These are phyloP conservation scores for Otatea glauca DNA, from an alignment of 176 grass and related monocot species.

Conservation along the genomic window DNA sequence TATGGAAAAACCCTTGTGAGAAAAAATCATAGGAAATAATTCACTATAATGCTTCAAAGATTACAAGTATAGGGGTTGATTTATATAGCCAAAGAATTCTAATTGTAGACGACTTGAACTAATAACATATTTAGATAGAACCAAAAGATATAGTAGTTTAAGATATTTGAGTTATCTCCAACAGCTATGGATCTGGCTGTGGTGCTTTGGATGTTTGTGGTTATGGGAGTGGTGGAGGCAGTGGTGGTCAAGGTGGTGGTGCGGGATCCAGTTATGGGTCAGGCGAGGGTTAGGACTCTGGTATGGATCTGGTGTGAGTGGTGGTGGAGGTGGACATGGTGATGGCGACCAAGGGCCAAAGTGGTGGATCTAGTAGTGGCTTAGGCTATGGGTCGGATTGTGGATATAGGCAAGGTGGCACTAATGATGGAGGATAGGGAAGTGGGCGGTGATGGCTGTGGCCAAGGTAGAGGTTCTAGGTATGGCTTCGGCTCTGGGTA, in stretches of 20 bases:
- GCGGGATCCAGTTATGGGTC: background rate
- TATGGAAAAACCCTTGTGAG: too few relatives aligned
- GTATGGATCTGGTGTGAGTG: background rate
- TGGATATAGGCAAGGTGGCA: conserved; percentile 15
- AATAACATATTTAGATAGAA: too few relatives aligned
- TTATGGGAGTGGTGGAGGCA: conserved; percentile 25
- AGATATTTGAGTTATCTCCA: too few relatives aligned
- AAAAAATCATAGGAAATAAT: too few relatives aligned
- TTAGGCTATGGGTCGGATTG: conserved; percentile 35
- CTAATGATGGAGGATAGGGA: conserved; percentile 19
- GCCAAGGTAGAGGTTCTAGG: background rate
- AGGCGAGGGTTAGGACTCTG: conserved; percentile 32
- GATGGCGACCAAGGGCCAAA: background rate
- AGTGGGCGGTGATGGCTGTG: background rate
- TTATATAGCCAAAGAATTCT: too few relatives aligned
- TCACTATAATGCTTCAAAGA: too few relatives aligned
- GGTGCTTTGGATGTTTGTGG: background rate
- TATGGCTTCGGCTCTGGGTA: background rate
- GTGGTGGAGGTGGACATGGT: background rate
- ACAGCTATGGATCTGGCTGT: background rate
- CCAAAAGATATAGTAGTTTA: too few relatives aligned
- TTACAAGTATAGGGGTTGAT: too few relatives aligned
- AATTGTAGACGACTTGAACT: too few relatives aligned
- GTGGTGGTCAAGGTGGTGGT: conserved; percentile 4
- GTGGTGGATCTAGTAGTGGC: conserved; percentile 1